These are phyloP conservation scores for Aureobasidium subglaciale DNA, from an alignment of 2,329 filamentous ascomycete genomes.

Conservation along the genomic window DNA sequence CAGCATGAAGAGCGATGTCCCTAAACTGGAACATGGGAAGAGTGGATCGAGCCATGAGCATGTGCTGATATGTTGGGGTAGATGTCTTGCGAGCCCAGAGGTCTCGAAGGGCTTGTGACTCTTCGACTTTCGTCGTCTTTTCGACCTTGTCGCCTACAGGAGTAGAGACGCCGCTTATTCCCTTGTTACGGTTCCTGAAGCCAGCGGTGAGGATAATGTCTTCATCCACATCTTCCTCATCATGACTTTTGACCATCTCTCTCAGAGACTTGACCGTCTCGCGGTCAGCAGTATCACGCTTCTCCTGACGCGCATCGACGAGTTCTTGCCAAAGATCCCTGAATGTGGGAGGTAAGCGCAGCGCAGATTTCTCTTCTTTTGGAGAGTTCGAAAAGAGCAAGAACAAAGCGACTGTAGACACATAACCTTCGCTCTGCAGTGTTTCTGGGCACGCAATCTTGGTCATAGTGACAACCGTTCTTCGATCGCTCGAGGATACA, in stretches of 20 bases:
- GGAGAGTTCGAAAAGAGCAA: slow-evolving; percentile 67
- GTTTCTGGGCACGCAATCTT: slow-evolving; percentile 64
- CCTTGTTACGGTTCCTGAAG: slow-evolving; percentile 49
- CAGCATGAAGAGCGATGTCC: slow-evolving; percentile 65
- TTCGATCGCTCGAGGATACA: slow-evolving; percentile 38
- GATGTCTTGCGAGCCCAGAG: slow-evolving; percentile 48
- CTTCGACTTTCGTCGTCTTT: not conserved
- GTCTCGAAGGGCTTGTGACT: slow-evolving; percentile 31
- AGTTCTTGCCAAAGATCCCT: slow-evolving; percentile 81
- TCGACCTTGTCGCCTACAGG: slow-evolving; percentile 21
- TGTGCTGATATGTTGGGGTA: slow-evolving; percentile 58
- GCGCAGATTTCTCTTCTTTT: slow-evolving; percentile 78
- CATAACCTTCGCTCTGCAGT: slow-evolving; percentile 79
- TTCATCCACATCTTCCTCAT: slow-evolving; percentile 47
- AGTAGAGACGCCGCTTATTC: slow-evolving; percentile 27
- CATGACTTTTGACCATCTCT: slow-evolving; percentile 59
- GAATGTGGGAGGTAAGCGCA: slow-evolving; percentile 73
- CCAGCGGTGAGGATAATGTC: slow-evolving; percentile 66
- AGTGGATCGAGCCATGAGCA: slow-evolving; percentile 70
- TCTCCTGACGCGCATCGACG: slow-evolving; percentile 59
- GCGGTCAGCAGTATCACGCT: slow-evolving; percentile 65
- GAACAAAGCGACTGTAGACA: slow-evolving; percentile 76
- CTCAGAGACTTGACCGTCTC: slow-evolving; percentile 60
- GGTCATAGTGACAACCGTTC: slow-evolving; percentile 63
- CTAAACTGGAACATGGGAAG: slow-evolving; percentile 87